A percentile compares a stretch with the other conserved stretches of the same genome.
Conservation (phyloP, 805 yeast genomes). For the Cyberlindnera xishuangbannaensis region DNA sequence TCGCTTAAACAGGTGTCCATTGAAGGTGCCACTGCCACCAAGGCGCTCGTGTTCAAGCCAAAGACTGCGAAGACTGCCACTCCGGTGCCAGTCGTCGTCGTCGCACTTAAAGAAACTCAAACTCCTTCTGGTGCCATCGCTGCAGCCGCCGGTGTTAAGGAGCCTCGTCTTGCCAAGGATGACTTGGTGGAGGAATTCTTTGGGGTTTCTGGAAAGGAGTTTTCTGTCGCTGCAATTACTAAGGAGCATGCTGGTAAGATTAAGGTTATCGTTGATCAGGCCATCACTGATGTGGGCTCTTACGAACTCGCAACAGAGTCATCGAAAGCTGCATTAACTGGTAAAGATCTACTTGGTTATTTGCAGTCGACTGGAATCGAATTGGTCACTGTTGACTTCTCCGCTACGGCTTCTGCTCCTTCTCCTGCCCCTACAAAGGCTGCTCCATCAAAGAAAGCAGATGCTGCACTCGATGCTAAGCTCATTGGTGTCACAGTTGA, state of each 20-base stretch:
- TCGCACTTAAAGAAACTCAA: conserved; percentile 64
- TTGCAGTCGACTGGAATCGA: conserved; percentile 48
- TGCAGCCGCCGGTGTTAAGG: conserved; percentile 63
- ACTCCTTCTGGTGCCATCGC: conserved; percentile 69
- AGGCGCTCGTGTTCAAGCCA: conserved; percentile 84
- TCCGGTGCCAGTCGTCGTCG: conserved; percentile 74
- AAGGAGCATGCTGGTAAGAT: conserved; percentile 48
- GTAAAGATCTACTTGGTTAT: conserved; percentile 40
- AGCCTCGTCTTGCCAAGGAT: conserved; percentile 82
- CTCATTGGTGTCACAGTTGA: conserved; percentile 94
- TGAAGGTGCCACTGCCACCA: conserved; percentile 50
- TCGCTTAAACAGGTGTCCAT: conserved; percentile 52
- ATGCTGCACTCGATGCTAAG: conserved; percentile 73
- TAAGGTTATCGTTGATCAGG: conserved; percentile 54
- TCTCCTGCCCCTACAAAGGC: conserved; percentile 24
- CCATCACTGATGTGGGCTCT: conserved; percentile 24
- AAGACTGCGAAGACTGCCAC: conserved; percentile 78
- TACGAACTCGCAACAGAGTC: conserved; percentile 44
- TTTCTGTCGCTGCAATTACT: conserved; percentile 47
- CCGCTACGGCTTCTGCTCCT: conserved; percentile 35
- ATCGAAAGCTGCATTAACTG: conserved; percentile 45
- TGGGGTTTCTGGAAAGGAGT: conserved; percentile 50
- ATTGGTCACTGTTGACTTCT: conserved; percentile 48
- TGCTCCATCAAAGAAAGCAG: conserved; percentile 25
- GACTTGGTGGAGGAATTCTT: conserved; percentile 68